Evolutionary conservation across 495 filamentous ascomycete genomes (phyloP).

Genomic region (Lasiosphaeriaceae sp.): DNA sequence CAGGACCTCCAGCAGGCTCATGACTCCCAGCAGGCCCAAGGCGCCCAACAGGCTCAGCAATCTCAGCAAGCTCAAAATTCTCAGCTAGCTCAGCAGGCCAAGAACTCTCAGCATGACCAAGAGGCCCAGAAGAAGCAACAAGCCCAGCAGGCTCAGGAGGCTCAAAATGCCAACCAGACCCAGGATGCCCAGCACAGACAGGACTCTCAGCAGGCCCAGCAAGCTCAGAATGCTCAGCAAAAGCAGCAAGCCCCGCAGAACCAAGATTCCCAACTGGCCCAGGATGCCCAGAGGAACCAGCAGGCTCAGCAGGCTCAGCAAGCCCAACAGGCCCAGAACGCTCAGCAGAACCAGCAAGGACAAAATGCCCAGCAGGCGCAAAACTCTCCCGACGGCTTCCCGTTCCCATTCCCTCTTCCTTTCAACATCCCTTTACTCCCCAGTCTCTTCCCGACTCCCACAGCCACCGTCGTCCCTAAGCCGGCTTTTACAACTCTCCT

Average conservation of each 20-base stretch:
- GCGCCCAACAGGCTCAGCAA: background rate
- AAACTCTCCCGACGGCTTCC: too few relatives aligned
- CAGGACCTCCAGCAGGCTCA: conserved; percentile 5
- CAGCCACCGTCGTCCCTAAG: too few relatives aligned
- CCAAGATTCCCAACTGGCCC: background rate
- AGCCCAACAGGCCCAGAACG: background rate
- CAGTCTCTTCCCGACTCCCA: too few relatives aligned
- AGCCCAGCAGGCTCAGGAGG: too few relatives aligned
- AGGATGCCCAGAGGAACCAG: background rate
- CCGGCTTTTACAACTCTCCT: too few relatives aligned
- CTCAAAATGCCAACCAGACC: too few relatives aligned
- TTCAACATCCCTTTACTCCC: too few relatives aligned
- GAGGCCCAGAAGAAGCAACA: background rate
- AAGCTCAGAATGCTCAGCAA: too few relatives aligned
- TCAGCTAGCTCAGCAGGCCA: background rate
- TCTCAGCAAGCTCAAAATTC: background rate
- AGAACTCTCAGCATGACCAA: background rate
- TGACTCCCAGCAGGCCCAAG: conserved; percentile 2
- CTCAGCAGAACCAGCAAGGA: conserved; percentile 1
- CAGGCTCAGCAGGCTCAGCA: too few relatives aligned
- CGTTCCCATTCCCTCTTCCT: too few relatives aligned
- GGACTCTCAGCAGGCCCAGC: background rate
- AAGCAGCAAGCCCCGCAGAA: background rate
- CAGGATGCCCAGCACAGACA: background rate
- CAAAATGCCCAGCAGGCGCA: too few relatives aligned